Evolutionary conservation across 2,329 filamentous ascomycete species (phyloP), one percentile per base, ranked within the genome.

Genomic region (Apiospora hydei): DNA sequence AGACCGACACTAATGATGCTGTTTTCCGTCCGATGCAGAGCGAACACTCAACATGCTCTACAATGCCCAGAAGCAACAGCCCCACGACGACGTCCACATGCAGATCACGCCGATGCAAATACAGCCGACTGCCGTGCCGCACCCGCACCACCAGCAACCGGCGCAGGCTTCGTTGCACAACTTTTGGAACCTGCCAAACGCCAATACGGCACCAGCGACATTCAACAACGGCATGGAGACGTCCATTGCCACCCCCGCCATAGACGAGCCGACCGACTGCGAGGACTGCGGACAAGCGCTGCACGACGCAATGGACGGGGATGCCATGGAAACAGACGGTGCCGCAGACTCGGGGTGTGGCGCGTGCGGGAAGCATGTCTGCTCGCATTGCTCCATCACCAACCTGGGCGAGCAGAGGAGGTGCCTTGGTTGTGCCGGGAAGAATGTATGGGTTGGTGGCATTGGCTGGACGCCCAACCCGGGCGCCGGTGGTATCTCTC

Each of bases 41-140:
- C 88, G 85, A 57, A 91, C 90, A 1, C 80, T 92, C 46, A 82
- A 85, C 53, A 82, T 91, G 67, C 84, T 92, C 0, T 91, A 87
- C 83, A 86, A 87, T 0, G 90, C 88, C 1, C 88, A 89, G 77
- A 84, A 82, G 26, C 80, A 79, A 16, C 77, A 77, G 26, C 51
- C 43, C 41, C 51, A 30, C 16, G 41, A 68, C 44, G 24, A 26
- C 6, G n/a, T 30, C 13, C 41, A 68, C 41, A 26, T 46, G n/a
- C 41, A 46, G 18, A 34, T 41, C 13, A 44, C 13, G n/a, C 66
- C 66, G n/a, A 44, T 47, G 41, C 66, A 46, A n/a, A 16, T 47
- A 34, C 66, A 30, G 44, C 14, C 66, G 2, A n/a, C 51, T 21
- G 43, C 30, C 10, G 67, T 77, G 69, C 47, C 77, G 43, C 53